Evolutionary conservation across 176 grass and related monocot species (phyloP), one percentile per base, ranked within the genome.

Genomic region (Phragmites australis): DNA sequence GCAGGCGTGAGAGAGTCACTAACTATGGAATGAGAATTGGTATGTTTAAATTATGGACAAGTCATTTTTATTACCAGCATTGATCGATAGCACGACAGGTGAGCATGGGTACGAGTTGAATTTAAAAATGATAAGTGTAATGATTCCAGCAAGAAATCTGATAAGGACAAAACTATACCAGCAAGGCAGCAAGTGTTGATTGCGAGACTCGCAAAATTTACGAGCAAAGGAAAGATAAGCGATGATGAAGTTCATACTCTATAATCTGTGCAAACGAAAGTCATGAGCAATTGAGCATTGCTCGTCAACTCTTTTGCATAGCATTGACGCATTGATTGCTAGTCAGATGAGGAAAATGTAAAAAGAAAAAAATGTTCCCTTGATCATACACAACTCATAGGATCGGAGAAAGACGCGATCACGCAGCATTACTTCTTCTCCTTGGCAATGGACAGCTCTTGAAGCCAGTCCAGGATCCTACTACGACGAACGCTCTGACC

Each of bases 401-500:
- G 6, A 17, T 21, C 7, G 1, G 22, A 56, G 14, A 75, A 69
- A 81, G 4, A 7, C 22, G 21, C 14, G 65, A 51, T 72, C 57
- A 45, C 62, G 21, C 68, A 30, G 21, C 19, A n/a, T 77, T 18
- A 84, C 27, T 85, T 86, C 54, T 56, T 89, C 6, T 75, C 74
- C 75, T 84, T 93, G 47, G 16, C 19, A 21, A 84, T 81, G n/a
- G 87, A 73, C 19, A 89, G 84, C 15, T 89, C 91, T 19, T 93
- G 84, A 41, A 93, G 45, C 87, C 87, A 93, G 51, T 87, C 77
- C 10, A 84, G 18, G 51, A 85, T 87, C 82, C 82, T 87, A 11
- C 75, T 83, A 2, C 88, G 82, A 0, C 73, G 47, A 42, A 19
- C 29, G 30, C 55, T 39, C 6, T 22, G 52, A 0, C 78, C 68